A percentile compares a stretch with the other conserved stretches of the same genome.
Conservation (phyloP, 1,284 basidiomycete genomes). For the Volvariella surrecta region DNA sequence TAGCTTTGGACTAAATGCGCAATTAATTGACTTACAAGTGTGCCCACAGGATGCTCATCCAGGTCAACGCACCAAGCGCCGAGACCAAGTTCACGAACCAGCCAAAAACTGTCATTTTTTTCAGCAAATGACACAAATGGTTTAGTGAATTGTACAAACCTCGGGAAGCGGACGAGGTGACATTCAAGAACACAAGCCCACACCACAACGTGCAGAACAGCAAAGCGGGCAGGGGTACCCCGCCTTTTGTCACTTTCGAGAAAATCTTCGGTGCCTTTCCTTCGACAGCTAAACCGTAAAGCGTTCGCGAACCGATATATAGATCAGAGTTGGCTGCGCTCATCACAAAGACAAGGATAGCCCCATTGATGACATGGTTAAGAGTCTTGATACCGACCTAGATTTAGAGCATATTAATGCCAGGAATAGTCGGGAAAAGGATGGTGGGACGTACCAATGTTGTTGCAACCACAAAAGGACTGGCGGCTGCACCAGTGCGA, state of each 20-base stretch:
- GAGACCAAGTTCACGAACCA: constrained; percentile 70
- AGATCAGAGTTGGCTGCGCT: constrained; percentile 69
- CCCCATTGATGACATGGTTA: constrained; percentile 54
- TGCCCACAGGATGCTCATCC: constrained; percentile 63
- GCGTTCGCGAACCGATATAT: constrained; percentile 64
- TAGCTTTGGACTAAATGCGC: neutral
- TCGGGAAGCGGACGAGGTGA: constrained; percentile 41
- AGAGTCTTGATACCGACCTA: constrained; percentile 64
- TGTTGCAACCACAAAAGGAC: constrained; percentile 64
- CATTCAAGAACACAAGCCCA: constrained; percentile 54
- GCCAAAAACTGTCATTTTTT: constrained; percentile 38
- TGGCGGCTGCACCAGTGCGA: constrained; percentile 58
- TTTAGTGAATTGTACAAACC: constrained; percentile 21
- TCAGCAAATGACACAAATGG: constrained; percentile 2
- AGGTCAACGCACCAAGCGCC: constrained; percentile 63
- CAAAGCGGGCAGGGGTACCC: constrained; percentile 49
- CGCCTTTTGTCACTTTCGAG: constrained; percentile 46
- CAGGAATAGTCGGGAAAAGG: neutral
- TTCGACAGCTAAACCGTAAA: constrained; percentile 63
- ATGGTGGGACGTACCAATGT: constrained; percentile 28
- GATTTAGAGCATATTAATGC: too few relatives aligned
- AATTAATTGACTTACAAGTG: constrained; percentile 43
- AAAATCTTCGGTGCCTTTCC: constrained; percentile 54
- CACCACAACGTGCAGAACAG: constrained; percentile 52
- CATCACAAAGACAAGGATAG: constrained; percentile 66